Evolutionary conservation across 2,329 filamentous ascomycete genomes (phyloP), one percentile per base, ranked within the genome.

Genomic region (Xylariaceae sp.): DNA sequence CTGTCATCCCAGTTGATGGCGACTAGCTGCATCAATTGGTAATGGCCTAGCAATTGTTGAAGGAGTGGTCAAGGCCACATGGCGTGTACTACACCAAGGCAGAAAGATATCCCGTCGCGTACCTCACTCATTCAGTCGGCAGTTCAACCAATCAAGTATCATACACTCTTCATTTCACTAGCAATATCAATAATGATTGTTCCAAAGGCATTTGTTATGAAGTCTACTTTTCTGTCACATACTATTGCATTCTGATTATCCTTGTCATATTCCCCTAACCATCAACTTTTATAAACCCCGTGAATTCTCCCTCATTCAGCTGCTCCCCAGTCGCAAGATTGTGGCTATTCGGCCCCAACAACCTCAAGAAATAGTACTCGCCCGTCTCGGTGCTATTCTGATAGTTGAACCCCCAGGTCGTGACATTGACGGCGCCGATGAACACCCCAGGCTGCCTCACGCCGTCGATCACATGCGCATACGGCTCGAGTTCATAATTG

Each of bases 401-500:
- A 51, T 65, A 65, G 53, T 65, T 65, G 51, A 67, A 66, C 1
- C 64, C 64, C 62, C 60, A 67, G 6, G 53, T 60, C 17, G 62
- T 66, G 17, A 62, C 43, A 46, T 65, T 63, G 21, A 59, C 58
- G 14, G 63, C 51, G 2, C 64, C 62, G 21, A 66, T 40, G 41
- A 55, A 67, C 12, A 62, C 56, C 16, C 50, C 58, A 6, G 60
- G 56, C 34, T 63, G 62, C 16, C 31, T 33, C 14, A 53, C 54
- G 11, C 63, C 60, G 33, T 62, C 62, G 21, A 63, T 19, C 7
- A 56, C n/a, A 23, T 67, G 65, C 19, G 58, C 53, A 19, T 66
- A 66, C 26, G 60, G 57, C 40, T 58, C 55, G 12, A 67, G 62
- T 9, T 58, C 49, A 49, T 62, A 65, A 31, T 61, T 66, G 3